Percentiles rank a stretch among this genome's conserved stretches.
These are phyloP conservation scores for Datisca glomerata DNA, from an alignment of 306 rosid species.

Conservation along the genomic window DNA sequence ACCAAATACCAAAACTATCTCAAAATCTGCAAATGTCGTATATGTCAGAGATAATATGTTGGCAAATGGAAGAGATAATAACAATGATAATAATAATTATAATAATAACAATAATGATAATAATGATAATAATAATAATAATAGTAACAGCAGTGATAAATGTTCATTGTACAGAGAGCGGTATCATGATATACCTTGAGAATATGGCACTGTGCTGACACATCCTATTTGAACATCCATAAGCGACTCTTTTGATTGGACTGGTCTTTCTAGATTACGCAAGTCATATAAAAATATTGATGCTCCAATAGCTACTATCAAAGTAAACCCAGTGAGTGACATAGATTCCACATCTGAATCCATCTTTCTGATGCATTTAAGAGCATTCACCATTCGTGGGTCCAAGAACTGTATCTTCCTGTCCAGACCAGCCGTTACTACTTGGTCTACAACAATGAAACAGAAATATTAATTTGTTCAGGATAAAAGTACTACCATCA, in stretches of 20 bases:
- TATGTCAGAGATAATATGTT: neutral
- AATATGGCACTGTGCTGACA: conserved; percentile 46
- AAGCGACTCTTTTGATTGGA: conserved; percentile 33
- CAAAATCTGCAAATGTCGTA: too few species aligned
- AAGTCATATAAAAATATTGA: conserved; percentile 48
- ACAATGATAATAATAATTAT: neutral
- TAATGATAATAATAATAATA: neutral
- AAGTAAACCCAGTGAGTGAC: conserved; percentile 46
- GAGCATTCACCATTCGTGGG: conserved; percentile 29
- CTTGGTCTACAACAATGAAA: conserved; percentile 37
- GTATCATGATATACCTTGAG: conserved; percentile 36
- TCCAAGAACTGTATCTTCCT: conserved; percentile 58
- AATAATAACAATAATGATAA: neutral
- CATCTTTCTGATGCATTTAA: conserved; percentile 20
- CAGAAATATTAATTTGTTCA: neutral
- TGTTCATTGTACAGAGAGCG: neutral
- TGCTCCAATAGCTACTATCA: conserved; percentile 47
- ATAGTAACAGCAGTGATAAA: neutral
- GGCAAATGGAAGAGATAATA: neutral
- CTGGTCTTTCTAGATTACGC: conserved; percentile 42
- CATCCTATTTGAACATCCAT: conserved; percentile 43
- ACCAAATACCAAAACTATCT: neutral
- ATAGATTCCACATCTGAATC: conserved; percentile 56
- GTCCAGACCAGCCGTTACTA: conserved; percentile 72
- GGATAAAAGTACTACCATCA: neutral